Conservation (phyloP, 164 flowering plant genomes). For the Echeveria elegans region DNA sequence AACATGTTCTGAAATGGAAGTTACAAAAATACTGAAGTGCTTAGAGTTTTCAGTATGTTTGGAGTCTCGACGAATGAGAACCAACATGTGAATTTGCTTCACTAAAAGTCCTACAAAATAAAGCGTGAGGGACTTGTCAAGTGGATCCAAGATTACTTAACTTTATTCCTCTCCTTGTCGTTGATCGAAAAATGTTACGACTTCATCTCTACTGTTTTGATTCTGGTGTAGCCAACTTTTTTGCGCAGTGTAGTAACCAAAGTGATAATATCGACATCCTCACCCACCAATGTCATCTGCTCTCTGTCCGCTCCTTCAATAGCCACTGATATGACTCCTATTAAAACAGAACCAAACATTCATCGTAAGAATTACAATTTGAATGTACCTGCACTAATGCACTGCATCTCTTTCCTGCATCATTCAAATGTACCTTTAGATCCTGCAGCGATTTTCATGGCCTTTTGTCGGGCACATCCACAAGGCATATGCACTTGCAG, state of each 20-base stretch:
- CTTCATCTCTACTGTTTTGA: not conserved
- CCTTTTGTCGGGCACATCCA: not conserved
- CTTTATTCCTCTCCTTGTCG: not conserved
- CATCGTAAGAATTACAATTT: not conserved
- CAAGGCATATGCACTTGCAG: not conserved
- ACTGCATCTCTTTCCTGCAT: too few relatives aligned
- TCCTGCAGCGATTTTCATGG: too few relatives aligned
- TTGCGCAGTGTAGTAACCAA: not conserved
- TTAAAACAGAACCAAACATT: not conserved
- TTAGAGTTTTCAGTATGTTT: too few relatives aligned
- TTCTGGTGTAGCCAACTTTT: not conserved
- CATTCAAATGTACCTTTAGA: not conserved
- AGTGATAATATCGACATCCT: not conserved
- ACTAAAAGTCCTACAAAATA: too few relatives aligned
- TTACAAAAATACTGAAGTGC: too few relatives aligned
- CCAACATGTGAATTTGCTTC: not conserved
- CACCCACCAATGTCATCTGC: not conserved
- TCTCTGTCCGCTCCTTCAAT: not conserved
- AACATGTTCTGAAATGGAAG: too few relatives aligned
- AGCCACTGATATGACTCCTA: not conserved
- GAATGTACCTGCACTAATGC: too few relatives aligned
- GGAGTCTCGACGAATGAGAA: too few relatives aligned
- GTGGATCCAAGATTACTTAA: too few relatives aligned
- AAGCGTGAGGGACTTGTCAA: too few relatives aligned
- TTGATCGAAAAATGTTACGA: not conserved